Conservation (phyloP, 129 eudicot species). For the Flaveria trinervia region DNA sequence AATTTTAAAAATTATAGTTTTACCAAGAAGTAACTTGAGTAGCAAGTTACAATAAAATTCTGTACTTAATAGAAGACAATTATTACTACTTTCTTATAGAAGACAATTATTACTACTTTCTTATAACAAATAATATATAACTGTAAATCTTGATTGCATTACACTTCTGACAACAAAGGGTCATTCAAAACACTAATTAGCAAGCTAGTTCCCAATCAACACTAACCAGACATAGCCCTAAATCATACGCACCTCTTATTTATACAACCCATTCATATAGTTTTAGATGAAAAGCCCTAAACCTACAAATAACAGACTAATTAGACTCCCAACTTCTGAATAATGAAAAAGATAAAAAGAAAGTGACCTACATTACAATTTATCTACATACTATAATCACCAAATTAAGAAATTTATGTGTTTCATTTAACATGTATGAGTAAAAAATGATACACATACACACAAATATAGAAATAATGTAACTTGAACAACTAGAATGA, state of each 20-base stretch:
- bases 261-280: too few species aligned
- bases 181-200: background rate
- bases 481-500: slow-evolving; percentile 14
- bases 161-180: too few species aligned
- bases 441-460: background rate
- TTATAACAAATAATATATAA: too few species aligned
- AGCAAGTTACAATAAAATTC: too few species aligned
- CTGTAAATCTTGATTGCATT: too few species aligned
- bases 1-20: too few species aligned
- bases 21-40: too few species aligned
- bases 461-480: background rate
- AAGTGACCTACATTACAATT: background rate
- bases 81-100: too few species aligned
- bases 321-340: background rate
- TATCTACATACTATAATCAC: background rate
- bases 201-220: background rate
- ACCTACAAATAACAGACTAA: background rate
- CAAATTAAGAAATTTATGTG: background rate
- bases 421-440: background rate
- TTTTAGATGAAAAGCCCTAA: too few species aligned
- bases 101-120: too few species aligned
- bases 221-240: background rate
- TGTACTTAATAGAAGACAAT: too few species aligned
- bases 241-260: background rate
- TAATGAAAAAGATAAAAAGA: background rate